Base-by-base conservation (phyloP, 1,284 basidiomycete species). In the Mrakiaceae sp. region DNA sequence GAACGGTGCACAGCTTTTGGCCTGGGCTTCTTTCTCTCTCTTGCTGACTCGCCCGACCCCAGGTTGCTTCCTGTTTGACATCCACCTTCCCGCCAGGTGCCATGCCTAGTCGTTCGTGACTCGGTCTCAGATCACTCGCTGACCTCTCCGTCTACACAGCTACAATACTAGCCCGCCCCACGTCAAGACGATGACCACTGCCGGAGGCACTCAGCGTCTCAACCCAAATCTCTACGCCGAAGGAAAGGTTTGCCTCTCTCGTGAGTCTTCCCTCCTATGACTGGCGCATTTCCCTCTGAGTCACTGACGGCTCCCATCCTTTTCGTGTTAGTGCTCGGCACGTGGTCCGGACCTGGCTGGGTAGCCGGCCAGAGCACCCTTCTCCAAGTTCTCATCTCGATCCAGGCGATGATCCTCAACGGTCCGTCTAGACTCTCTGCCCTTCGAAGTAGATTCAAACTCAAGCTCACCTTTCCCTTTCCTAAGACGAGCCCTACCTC, bases 111-210 rank as follows among this genome's bases (percentile, higher is more conserved):
- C 2, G 46, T 3, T 40, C 90, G 87, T 51, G 14, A 10, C n/a
- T 56, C 14, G 16, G n/a, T 7, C 43, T 39, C 2, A 4, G 42
- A 5, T 59, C n/a, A 27, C 42, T 55, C 39, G 7, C 27, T 59
- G 56, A 53, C 42, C 49, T 5, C 16, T 9, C 10, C 42, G 8
- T 48, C 52, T 46, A 5, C 80, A 85, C 60, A 84, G 79, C 67
- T 92, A 90, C 73, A 92, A 91, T 40, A 44, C 53, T 7, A 79
- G 81, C 11, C 87, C 89, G 6, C 89, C 89, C 2, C 85, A 79
- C 66, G 88, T 91, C 62, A 92, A 92, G 75, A 89, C 88, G 70
- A 90, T 94, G 86, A 95, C 90, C 63, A 95, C 91, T 0, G 87
- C 90, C 68, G 90, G 88, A 2, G 91, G 92, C 42, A 87, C 84